Evolutionary conservation across 2,329 filamentous ascomycete species (phyloP).

Genomic region (Aspergillus bombycis): DNA sequence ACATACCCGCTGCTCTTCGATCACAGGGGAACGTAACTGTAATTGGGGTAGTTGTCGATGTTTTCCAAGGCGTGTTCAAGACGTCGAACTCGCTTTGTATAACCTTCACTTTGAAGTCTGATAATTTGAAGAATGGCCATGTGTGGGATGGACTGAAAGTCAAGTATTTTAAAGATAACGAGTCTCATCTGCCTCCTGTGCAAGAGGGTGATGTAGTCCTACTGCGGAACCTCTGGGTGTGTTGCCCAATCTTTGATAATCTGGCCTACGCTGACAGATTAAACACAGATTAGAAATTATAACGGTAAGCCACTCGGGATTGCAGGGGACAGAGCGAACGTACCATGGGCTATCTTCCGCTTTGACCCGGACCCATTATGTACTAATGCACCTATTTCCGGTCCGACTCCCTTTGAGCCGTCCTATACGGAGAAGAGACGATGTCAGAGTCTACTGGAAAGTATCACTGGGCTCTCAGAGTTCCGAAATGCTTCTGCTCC

Average conservation of each 20-base stretch:
- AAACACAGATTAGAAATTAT: constrained; percentile 24
- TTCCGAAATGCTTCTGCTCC: constrained; percentile 15
- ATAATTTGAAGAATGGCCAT: constrained; percentile 47
- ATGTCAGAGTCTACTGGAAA: constrained; percentile 34
- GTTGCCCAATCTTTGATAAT: constrained; percentile 11
- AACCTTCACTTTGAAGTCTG: constrained; percentile 64
- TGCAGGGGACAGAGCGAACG: constrained; percentile 28
- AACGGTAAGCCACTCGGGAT: constrained; percentile 28
- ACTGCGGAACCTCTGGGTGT: constrained; percentile 60
- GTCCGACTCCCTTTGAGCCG: constrained; percentile 32
- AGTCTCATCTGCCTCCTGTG: constrained; percentile 49
- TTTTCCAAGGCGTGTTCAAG: constrained; percentile 51
- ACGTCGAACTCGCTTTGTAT: constrained; percentile 64
- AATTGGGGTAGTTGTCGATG: constrained; percentile 72
- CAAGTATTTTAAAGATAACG: constrained; percentile 62
- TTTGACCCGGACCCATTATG: constrained; percentile 25
- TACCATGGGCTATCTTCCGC: constrained; percentile 42
- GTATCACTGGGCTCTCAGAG: constrained; percentile 3
- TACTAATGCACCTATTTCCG: constrained; percentile 27
- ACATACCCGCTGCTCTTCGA: constrained; percentile 51
- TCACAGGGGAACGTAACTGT: constrained; percentile 55
- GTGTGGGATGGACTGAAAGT: constrained; percentile 52
- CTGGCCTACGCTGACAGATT: constrained; percentile 3
- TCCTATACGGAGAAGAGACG: constrained; percentile 33
- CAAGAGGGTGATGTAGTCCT: constrained; percentile 66